phyloP scores from a whole-genome alignment of 208 protist species.

The Herpetomonas tarakana region DNA sequence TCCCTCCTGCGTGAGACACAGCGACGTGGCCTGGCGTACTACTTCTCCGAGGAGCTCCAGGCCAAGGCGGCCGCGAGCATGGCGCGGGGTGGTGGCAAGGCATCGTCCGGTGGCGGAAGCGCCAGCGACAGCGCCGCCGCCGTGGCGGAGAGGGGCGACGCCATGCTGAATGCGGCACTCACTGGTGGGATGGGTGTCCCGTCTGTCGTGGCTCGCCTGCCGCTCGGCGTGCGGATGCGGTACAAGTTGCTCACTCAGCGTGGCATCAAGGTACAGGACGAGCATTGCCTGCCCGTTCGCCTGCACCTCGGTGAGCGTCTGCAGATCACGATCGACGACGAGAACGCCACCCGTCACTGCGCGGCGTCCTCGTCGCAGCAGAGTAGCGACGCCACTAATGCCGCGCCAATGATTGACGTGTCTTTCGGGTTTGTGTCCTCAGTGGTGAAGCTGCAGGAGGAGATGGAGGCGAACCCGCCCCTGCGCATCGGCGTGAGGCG shows the following conservation, averaged over 20 bases:
- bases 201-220: conserved; percentile 26
- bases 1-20: conserved; percentile 46
- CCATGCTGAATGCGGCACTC: conserved; percentile 10
- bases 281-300: conserved; percentile 43
- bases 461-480: background rate
- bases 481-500: background rate
- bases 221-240: conserved; percentile 41
- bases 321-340: conserved; percentile 55
- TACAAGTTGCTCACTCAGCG: conserved; percentile 62
- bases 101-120: background rate
- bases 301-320: conserved; percentile 63
- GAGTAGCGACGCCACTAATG: background rate
- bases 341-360: conserved; percentile 19
- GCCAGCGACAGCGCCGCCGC: background rate
- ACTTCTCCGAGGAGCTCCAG: conserved; percentile 40
- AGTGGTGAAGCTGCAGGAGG: background rate
- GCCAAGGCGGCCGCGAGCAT: conserved; percentile 5
- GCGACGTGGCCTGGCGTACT: conserved; percentile 58
- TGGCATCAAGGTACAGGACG: conserved; percentile 48
- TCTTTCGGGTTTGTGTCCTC: background rate
- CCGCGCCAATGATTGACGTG: background rate
- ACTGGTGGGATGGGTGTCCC: background rate
- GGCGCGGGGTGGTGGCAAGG: background rate
- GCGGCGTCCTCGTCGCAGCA: background rate
- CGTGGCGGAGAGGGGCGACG: background rate